phyloP scores from a whole-genome alignment of 805 yeast species.

The Zygotorulaspora danielsina region DNA sequence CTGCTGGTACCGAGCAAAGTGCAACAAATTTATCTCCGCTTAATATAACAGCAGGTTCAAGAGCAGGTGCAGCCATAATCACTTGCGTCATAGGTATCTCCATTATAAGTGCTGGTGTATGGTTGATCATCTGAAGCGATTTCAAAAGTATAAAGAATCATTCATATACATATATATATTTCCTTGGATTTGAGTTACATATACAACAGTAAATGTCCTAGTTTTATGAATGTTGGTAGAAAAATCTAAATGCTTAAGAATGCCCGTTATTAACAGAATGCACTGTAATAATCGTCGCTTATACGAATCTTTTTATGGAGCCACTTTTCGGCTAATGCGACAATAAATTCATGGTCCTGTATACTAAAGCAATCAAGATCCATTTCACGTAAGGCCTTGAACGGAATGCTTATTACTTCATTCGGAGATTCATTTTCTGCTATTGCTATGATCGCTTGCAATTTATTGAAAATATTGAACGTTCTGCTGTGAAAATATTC shows the following conservation, averaged over 20 bases:
- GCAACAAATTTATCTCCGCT: conserved; percentile 41
- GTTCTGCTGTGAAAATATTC: conserved; percentile 24
- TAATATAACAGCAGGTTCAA: conserved; percentile 43
- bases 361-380: conserved; percentile 35
- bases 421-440: conserved; percentile 14
- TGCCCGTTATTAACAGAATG: conserved; percentile 4
- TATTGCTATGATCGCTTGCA: conserved; percentile 17
- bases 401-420: conserved; percentile 16
- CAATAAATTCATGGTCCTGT: conserved; percentile 28
- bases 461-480: conserved; percentile 11
- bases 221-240: too few species aligned
- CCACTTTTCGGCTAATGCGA: conserved; percentile 22
- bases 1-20: conserved; percentile 56
- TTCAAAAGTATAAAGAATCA: not conserved
- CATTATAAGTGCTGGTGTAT: conserved; percentile 41
- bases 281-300: conserved; percentile 11
- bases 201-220: too few species aligned
- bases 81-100: conserved; percentile 53
- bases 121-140: conserved; percentile 39
- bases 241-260: too few species aligned
- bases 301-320: conserved; percentile 18
- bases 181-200: too few species aligned
- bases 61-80: conserved; percentile 67
- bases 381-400: conserved; percentile 21
- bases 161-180: not conserved